Evolutionary conservation across 192 early-diverging fungal species (phyloP).

Genomic region (Chytriomyces confervae): DNA sequence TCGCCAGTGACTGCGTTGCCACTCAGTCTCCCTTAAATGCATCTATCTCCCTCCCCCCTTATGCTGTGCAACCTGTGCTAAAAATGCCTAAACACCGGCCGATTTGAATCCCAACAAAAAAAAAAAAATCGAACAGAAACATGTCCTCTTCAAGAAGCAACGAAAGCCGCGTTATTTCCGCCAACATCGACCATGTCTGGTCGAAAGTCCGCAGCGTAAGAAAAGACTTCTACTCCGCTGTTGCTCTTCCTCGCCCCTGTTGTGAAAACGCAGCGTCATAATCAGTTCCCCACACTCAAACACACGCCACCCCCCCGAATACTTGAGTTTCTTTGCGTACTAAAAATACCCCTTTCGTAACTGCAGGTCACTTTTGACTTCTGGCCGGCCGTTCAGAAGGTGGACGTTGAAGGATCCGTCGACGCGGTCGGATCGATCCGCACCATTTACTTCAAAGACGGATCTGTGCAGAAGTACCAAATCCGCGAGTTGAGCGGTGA

Average conservation of each 20-base stretch:
- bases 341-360: background rate
- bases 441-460: conserved; percentile 53
- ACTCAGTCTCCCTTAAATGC: too few species aligned
- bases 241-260: background rate
- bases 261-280: background rate
- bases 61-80: too few species aligned
- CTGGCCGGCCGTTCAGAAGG: conserved; percentile 38
- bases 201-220: conserved; percentile 29
- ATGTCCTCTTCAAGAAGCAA: conserved; percentile 34
- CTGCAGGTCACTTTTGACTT: conserved; percentile 42
- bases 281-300: background rate
- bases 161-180: conserved; percentile 45
- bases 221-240: background rate
- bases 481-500: conserved; percentile 45
- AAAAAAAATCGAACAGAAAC: background rate
- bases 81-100: too few species aligned
- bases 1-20: too few species aligned
- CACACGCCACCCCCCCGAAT: background rate
- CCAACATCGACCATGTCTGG: conserved; percentile 39
- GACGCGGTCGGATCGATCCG: conserved; percentile 48
- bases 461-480: conserved; percentile 48
- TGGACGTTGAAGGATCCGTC: conserved; percentile 31
- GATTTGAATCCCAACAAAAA: too few species aligned
- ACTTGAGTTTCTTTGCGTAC: too few species aligned
- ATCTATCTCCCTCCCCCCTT: too few species aligned